A percentile compares a stretch with the other conserved stretches of the same genome.
Conservation (phyloP, 2,329 filamentous ascomycete genomes). For the Sporothrix pallida region DNA sequence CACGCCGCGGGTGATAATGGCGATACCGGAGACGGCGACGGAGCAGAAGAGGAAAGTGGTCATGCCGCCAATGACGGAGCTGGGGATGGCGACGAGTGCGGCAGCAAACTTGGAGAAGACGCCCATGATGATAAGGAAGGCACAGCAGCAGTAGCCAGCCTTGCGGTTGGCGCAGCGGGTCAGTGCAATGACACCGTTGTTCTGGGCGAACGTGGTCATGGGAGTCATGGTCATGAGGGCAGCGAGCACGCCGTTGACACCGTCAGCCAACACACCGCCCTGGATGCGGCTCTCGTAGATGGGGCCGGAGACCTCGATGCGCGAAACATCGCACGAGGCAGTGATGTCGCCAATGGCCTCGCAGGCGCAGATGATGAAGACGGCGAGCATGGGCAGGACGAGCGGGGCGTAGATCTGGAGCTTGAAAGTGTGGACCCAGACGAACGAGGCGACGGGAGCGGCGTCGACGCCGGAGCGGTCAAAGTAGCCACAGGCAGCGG, state of each 20-base stretch:
- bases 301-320: constrained; percentile 73
- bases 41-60: constrained; percentile 81
- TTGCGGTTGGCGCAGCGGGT: constrained; percentile 82
- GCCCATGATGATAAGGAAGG: constrained; percentile 81
- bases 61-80: constrained; percentile 70
- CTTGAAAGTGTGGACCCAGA: constrained; percentile 80
- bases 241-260: constrained; percentile 74
- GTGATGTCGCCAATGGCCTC: constrained; percentile 83
- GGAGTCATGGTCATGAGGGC: constrained; percentile 80
- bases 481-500: constrained; percentile 78
- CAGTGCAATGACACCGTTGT: constrained; percentile 83
- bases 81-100: constrained; percentile 75
- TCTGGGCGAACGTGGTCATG: constrained; percentile 81
- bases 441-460: constrained; percentile 74
- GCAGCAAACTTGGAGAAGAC: constrained; percentile 85
- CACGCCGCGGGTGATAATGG: constrained; percentile 72
- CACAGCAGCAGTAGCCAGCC: constrained; percentile 77
- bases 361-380: constrained; percentile 75
- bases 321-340: constrained; percentile 80
- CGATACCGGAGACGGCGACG: constrained; percentile 77
- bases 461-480: constrained; percentile 72
- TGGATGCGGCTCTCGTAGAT: constrained; percentile 79
- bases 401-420: constrained; percentile 74
- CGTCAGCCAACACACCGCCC: constrained; percentile 78
- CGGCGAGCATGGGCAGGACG: constrained; percentile 71